Percentiles rank a stretch among this genome's conserved stretches.
phyloP scores from a whole-genome alignment of 805 yeast species.

The Pichia exigua region DNA sequence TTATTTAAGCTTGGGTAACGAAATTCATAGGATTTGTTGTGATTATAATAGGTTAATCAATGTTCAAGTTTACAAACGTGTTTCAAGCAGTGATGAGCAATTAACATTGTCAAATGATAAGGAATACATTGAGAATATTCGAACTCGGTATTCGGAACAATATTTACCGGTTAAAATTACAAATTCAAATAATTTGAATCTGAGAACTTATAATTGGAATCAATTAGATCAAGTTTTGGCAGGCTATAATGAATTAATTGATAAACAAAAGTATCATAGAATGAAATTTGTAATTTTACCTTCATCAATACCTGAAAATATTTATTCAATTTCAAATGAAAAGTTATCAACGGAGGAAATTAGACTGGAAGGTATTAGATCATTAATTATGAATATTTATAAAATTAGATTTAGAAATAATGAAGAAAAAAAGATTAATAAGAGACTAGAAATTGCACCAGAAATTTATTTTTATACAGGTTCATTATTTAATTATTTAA shows the following conservation, averaged over 20 bases:
- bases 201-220: slow-evolving; percentile 74
- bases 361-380: slow-evolving; percentile 83
- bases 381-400: slow-evolving; percentile 55
- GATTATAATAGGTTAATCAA: slow-evolving; percentile 66
- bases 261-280: slow-evolving; percentile 47
- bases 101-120: slow-evolving; percentile 15
- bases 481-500: slow-evolving; percentile 58
- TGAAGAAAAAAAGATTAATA: slow-evolving; percentile 31
- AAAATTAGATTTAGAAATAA: slow-evolving; percentile 43
- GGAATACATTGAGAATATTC: slow-evolving; percentile 47
- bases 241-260: slow-evolving; percentile 73
- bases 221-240: slow-evolving; percentile 86
- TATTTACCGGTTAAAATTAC: slow-evolving; percentile 54
- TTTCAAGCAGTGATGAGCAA: slow-evolving; percentile 13
- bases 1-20: slow-evolving; percentile 71
- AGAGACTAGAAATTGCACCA: slow-evolving; percentile 47
- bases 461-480: slow-evolving; percentile 88
- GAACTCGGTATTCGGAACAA: slow-evolving; percentile 69
- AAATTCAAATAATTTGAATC: slow-evolving; percentile 40
- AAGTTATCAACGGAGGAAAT: slow-evolving; percentile 73
- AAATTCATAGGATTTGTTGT: slow-evolving; percentile 75
- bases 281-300: slow-evolving; percentile 85
- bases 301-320: slow-evolving; percentile 54
- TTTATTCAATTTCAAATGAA: slow-evolving; percentile 41
- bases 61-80: slow-evolving; percentile 62